phyloP scores from a whole-genome alignment of 306 rosid species.

The Prunus mume region DNA sequence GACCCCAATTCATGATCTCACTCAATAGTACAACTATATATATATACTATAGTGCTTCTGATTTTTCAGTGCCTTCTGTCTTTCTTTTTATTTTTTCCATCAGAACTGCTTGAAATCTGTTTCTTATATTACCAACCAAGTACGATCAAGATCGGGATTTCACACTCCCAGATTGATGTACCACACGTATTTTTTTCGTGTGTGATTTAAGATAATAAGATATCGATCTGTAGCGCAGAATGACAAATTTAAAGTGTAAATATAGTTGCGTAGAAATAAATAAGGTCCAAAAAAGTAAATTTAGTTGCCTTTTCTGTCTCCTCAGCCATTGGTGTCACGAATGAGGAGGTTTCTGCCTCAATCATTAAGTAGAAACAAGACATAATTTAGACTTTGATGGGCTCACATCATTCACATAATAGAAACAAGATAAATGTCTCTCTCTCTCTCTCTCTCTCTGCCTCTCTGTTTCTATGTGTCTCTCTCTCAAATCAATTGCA shows the following conservation, averaged over 20 bases:
- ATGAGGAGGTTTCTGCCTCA: slow-evolving; percentile 25
- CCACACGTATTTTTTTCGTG: neutral
- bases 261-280: too few species aligned
- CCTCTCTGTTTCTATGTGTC: neutral
- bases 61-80: neutral
- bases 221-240: neutral
- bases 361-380: slow-evolving; percentile 27
- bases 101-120: neutral
- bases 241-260: neutral
- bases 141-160: neutral
- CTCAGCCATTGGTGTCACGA: neutral
- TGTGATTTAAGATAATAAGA: neutral
- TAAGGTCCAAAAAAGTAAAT: neutral
- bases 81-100: neutral
- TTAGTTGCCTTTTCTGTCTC: slow-evolving; percentile 17
- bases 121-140: neutral
- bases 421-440: neutral
- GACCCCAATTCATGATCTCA: slow-evolving; percentile 10
- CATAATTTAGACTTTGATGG: slow-evolving; percentile 23
- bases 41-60: neutral
- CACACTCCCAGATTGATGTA: neutral
- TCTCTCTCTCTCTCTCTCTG: slow-evolving; percentile 11
- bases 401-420: slow-evolving; percentile 15
- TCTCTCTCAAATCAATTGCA: neutral
- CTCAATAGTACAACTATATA: neutral